Conservation (phyloP, 2,329 filamentous ascomycete species). For the Claviceps pusilla region DNA sequence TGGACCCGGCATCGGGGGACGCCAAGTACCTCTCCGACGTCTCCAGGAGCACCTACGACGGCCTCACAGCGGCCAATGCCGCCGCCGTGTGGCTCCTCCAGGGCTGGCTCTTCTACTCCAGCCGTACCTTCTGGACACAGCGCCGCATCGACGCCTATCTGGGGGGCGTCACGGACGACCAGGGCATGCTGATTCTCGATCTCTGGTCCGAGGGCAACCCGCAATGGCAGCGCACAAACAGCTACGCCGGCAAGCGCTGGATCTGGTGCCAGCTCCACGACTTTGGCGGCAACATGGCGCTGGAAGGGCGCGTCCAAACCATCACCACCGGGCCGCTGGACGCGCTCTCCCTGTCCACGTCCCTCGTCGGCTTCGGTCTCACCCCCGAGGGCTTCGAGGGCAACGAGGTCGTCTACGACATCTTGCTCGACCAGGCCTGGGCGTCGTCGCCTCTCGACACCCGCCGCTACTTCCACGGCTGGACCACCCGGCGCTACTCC, state of each 20-base stretch:
- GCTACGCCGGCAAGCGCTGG: constrained; percentile 37
- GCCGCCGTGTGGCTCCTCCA: constrained; percentile 38
- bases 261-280: constrained; percentile 38
- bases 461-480: constrained; percentile 27
- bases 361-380: constrained; percentile 31
- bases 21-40: constrained; percentile 21
- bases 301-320: constrained; percentile 35
- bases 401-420: constrained; percentile 36
- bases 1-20: constrained; percentile 30
- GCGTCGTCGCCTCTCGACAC: constrained; percentile 26
- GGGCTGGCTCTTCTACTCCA: constrained; percentile 33
- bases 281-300: constrained; percentile 33
- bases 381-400: constrained; percentile 36
- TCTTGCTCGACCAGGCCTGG: constrained; percentile 38
- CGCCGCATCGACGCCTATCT: constrained; percentile 33
- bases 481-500: constrained; percentile 29
- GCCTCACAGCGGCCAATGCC: constrained; percentile 31
- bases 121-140: constrained; percentile 27
- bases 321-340: constrained; percentile 30
- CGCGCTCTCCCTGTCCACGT: constrained; percentile 25
- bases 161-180: constrained; percentile 25
- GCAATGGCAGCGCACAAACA: constrained; percentile 34
- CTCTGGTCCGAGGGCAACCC: constrained; percentile 33
- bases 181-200: constrained; percentile 35
- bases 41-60: constrained; percentile 25